These are phyloP conservation scores for Candida coleopterorum DNA, from an alignment of 805 yeast genomes.

Conservation along the genomic window DNA sequence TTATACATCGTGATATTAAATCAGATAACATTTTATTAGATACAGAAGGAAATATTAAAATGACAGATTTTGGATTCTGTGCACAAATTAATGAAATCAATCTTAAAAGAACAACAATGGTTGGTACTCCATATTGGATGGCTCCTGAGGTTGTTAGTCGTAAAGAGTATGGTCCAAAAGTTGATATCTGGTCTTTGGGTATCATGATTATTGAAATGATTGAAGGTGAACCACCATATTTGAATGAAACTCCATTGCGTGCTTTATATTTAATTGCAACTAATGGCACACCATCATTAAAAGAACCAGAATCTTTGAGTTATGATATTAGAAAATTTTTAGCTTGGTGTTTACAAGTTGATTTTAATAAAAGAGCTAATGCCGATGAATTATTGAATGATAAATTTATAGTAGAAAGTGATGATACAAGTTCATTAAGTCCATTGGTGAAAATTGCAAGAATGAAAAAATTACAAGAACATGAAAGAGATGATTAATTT, in stretches of 20 bases:
- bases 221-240: constrained; percentile 97
- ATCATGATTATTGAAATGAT: constrained; percentile 98
- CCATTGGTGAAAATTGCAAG: constrained; percentile 74
- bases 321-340: constrained; percentile 63
- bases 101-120: constrained; percentile 93
- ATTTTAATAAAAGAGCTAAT: constrained; percentile 73
- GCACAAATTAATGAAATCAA: constrained; percentile 65
- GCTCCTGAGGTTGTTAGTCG: constrained; percentile 97
- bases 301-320: constrained; percentile 79
- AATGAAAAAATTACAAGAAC: constrained; percentile 45
- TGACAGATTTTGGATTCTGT: constrained; percentile 96
- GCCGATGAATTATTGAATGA: constrained; percentile 69
- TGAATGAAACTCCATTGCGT: constrained; percentile 91
- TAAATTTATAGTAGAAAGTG: constrained; percentile 59
- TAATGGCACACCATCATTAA: constrained; percentile 91
- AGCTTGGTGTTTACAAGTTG: constrained; percentile 75
- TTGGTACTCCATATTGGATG: constrained; percentile 99
- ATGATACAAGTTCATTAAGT: constrained; percentile 55
- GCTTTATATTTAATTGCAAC: constrained; percentile 94
- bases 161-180: constrained; percentile 94
- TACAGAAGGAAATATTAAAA: constrained; percentile 80
- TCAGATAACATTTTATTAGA: constrained; percentile 87
- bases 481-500: background rate
- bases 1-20: constrained; percentile 93
- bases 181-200: constrained; percentile 97